Base-by-base conservation (phyloP, 2,329 filamentous ascomycete species). In the Monilinia fructigena region DNA sequence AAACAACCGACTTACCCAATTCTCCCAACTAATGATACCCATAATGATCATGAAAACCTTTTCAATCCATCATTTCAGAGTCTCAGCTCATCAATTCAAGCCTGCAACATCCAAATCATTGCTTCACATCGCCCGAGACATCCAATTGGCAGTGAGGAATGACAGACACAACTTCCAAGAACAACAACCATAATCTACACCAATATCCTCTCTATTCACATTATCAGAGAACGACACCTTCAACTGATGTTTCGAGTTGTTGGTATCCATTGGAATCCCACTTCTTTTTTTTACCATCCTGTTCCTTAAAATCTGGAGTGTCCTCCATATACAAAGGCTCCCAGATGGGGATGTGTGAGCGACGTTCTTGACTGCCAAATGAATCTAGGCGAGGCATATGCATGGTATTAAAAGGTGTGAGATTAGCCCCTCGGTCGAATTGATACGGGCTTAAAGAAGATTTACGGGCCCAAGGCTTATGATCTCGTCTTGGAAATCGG, bases 301-400 rank as follows among this genome's bases (percentile, higher is more conserved):
- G 45, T 52, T 61, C n/a, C 12, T 7, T 50, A 38, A 38, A n/a
- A 14, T 26, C 31, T 2, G 12, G 31, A 26, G n/a, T 26, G 11
- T 61, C 58, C 20, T 50, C 58, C 58, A 61, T 61, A 12, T 61
- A 61, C 10, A 61, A 26, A 61, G 58, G 58, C n/a, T 61, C 58
- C 58, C 58, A 61, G 10, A 40, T 61, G 28, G 58, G 58, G 3
- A 61, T 52, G 4, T 61, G 58, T 26, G 45, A 50, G 45, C 45
- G 58, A 26, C 31, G 58, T 20, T 61, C 58, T 50, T 50, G 58
- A 23, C 58, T 50, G 31, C 45, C 47, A 20, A 16, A 11, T 20
- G 58, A 61, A 26, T 61, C 45, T 20, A 61, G n/a, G 20, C 58
- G 58, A 48, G 58, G 58, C 31, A 61, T 61, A 26, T 50, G 47